phyloP scores from a whole-genome alignment of 768 basidiomycete genomes.

The Rhizopogon vinicolor region DNA sequence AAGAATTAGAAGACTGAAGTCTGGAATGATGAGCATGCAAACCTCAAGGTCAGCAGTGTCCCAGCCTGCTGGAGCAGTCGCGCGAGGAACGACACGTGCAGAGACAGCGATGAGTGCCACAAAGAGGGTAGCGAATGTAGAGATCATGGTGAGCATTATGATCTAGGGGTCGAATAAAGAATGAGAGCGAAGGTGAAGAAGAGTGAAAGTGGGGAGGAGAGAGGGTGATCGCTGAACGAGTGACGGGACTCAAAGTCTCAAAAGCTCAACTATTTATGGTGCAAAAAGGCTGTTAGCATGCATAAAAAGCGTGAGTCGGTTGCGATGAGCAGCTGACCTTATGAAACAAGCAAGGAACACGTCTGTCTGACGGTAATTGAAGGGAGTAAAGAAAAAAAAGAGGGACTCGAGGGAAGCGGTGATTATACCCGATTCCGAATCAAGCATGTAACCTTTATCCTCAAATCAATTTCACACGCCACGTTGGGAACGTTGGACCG shows the following conservation, averaged over 20 bases:
- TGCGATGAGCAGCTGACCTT: conserved; percentile 1
- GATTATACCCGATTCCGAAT: conserved; percentile 3
- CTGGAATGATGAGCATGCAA: conserved; percentile 1
- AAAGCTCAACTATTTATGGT: conserved; percentile 1
- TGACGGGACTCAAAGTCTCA: conserved; percentile 2
- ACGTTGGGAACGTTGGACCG: no score
- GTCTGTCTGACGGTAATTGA: conserved; percentile 8
- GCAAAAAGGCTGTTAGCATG: conserved; percentile 21
- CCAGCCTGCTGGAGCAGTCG: conserved; percentile 40
- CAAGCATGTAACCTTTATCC: conserved; percentile 4
- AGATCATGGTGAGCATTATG: conserved; percentile 26
- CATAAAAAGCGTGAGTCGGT: background rate
- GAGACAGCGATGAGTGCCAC: conserved; percentile 38
- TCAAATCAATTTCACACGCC: background rate
- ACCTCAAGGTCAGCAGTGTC: conserved; percentile 43
- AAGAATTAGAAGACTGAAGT: background rate
- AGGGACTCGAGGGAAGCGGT: conserved; percentile 1
- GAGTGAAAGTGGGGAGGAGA: no score
- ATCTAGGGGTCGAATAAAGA: conserved; percentile 21
- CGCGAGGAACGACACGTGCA: conserved; percentile 32
- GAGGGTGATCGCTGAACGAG: background rate
- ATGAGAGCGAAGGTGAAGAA: conserved; percentile 12
- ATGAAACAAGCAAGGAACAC: conserved; percentile 11
- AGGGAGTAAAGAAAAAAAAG: conserved; percentile 3
- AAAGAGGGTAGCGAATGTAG: conserved; percentile 32